Evolutionary conservation across 805 yeast species (phyloP), one percentile per base, ranked within the genome.

Genomic region (Candida coquimbonensis): DNA sequence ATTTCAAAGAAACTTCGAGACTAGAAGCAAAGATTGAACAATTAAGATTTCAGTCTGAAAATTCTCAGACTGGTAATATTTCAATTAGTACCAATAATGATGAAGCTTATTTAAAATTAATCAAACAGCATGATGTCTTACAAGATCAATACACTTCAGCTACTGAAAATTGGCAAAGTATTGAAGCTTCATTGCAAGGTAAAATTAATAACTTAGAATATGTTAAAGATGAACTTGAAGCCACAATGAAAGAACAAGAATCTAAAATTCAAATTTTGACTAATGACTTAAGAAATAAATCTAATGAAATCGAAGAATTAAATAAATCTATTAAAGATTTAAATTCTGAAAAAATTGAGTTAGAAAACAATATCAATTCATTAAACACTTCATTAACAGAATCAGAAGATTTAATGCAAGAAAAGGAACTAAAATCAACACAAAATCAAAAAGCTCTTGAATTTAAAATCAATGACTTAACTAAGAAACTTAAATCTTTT

Each of bases 121-220:
- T 68, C 8, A 67, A 70, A 32, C 73, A 76, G 36, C 80, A 81
- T 52, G 78, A 74, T 38, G 65, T 73, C 14, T 57, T 87, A 19
- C 89, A 84, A 56, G 67, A 77, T 3, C 93, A 89, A 60, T 83
- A 86, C 52, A 75, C 85, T 8, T 74, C 81, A 14, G 84, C 91
- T 0, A 83, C 83, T 46, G 87, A 82, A 51, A 87, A 83, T 60
- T 87, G 96, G 95, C 81, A 83, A 46, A 68, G 80, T 17, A 80
- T 88, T 38, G 97, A 93, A 62, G 74, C 83, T 36, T 70, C 79
- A 4, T 69, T 88, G 48, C 67, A 72, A 49, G 61, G 65, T 9
- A 75, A 74, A 47, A 69, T 81, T 17, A 60, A 74, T 5, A 47
- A 54, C 14, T 52, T 74, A n/a, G 74, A 76, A 47, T 59, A 56